A percentile compares a stretch with the other conserved stretches of the same genome.
phyloP scores from a whole-genome alignment of 75 land plant genomes.

The Larix kaempferi region DNA sequence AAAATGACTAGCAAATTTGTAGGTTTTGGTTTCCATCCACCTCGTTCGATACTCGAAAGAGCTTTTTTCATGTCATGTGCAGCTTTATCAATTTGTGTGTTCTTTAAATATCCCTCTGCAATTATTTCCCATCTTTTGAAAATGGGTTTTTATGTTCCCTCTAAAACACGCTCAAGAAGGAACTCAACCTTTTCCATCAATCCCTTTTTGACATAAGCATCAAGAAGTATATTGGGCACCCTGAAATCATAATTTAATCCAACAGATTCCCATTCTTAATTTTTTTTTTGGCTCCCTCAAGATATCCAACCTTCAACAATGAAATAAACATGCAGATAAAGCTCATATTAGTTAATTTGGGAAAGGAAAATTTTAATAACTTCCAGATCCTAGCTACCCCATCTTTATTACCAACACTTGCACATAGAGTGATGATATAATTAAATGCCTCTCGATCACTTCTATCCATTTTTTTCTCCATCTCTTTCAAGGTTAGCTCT shows the following conservation, averaged over 20 bases:
- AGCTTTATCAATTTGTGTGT: conserved; percentile 14
- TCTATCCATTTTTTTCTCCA: conserved; percentile 41
- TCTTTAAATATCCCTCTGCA: conserved; percentile 29
- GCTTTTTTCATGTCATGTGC: no score
- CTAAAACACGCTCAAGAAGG: conserved; percentile 29
- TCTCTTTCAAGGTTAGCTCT: conserved; percentile 27
- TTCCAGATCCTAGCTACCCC: conserved; percentile 52
- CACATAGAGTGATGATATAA: conserved; percentile 48
- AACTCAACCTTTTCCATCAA: conserved; percentile 43
- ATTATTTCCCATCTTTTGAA: conserved; percentile 34
- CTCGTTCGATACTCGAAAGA: no score
- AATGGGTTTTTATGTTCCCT: conserved; percentile 21
- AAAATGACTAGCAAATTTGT: background rate
- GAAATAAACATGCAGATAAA: conserved; percentile 38
- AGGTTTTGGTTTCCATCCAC: no score
- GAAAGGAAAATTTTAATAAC: conserved; percentile 34
- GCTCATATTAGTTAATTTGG: conserved; percentile 37
- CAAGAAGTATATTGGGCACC: conserved; percentile 38
- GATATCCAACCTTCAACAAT: conserved; percentile 46
- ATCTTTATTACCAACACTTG: conserved; percentile 31
- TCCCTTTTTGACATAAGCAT: conserved; percentile 37
- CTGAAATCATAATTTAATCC: conserved; percentile 39
- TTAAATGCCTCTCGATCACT: conserved; percentile 30
- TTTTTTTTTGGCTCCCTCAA: conserved; percentile 51
- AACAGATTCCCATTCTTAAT: conserved; percentile 55